A percentile compares a stretch with the other conserved stretches of the same genome.
These are phyloP conservation scores for Polytrichum commune DNA, from an alignment of 225 moss, liverwort and hornwort genomes.

Conservation along the genomic window DNA sequence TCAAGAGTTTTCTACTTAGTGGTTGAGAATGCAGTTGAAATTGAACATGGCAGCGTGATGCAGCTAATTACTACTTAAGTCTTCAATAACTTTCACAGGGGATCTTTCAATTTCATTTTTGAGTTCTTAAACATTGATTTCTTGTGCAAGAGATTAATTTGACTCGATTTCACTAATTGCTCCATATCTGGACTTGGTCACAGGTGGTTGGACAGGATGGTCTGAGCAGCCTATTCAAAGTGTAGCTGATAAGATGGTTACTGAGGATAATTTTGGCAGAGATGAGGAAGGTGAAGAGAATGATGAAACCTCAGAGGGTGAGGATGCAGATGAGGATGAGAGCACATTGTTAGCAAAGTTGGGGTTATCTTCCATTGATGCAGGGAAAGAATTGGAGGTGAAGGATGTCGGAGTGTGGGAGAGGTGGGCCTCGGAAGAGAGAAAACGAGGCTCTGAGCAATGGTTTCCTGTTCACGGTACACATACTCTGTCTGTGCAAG, in stretches of 20 bases:
- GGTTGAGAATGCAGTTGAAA: no score
- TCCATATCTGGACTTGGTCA: conserved; percentile 3
- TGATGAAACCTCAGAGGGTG: conserved; percentile 31
- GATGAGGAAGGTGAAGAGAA: conserved; percentile 44
- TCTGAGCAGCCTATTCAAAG: conserved; percentile 37
- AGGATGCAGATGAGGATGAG: conserved; percentile 64
- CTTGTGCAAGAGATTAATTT: no score
- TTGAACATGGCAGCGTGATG: no score
- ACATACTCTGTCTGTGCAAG: conserved; percentile 16
- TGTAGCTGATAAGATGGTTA: conserved; percentile 23
- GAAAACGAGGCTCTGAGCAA: conserved; percentile 70
- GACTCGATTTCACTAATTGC: no score
- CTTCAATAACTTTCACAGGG: no score
- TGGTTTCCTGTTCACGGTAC: conserved; percentile 77
- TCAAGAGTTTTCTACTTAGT: no score
- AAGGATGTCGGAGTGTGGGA: conserved; percentile 74
- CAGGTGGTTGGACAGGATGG: conserved; percentile 99
- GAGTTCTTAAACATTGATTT: no score
- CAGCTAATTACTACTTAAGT: no score
- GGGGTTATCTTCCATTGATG: conserved; percentile 70
- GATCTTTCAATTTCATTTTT: no score
- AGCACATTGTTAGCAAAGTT: conserved; percentile 76
- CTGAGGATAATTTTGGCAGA: conserved; percentile 31
- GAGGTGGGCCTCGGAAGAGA: conserved; percentile 82
- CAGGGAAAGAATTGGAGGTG: conserved; percentile 73